phyloP scores from a whole-genome alignment of 2,329 filamentous ascomycete genomes.

The Penicillium sp. region DNA sequence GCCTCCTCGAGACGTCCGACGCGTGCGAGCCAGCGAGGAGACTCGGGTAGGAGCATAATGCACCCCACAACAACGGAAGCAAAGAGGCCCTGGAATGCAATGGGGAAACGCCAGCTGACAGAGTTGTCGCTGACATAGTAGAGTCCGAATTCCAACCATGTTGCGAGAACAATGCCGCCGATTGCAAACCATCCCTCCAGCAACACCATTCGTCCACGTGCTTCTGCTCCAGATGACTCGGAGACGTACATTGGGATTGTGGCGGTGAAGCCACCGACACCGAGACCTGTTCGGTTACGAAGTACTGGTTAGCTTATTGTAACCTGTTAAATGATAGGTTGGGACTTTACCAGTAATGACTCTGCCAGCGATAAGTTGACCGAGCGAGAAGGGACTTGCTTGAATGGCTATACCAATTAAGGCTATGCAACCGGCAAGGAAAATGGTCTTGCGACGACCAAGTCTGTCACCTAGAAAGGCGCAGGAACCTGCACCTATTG shows the following conservation, averaged over 20 bases:
- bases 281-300: constrained; percentile 14
- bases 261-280: constrained; percentile 27
- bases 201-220: constrained; percentile 22
- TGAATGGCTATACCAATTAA: constrained; percentile 19
- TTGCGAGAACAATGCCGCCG: constrained; percentile 27
- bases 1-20: constrained; percentile 51
- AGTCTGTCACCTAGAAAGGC: constrained; percentile 19
- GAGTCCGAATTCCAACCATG: constrained; percentile 44
- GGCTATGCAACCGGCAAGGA: constrained; percentile 18
- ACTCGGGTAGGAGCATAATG: constrained; percentile 48
- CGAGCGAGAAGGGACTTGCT: constrained; percentile 13
- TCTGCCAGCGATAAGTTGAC: constrained; percentile 11
- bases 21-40: constrained; percentile 54
- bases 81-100: constrained; percentile 38
- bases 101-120: constrained; percentile 33
- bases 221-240: constrained; percentile 18
- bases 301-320: not conserved
- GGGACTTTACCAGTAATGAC: constrained; percentile 16
- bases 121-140: constrained; percentile 37
- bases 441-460: constrained; percentile 21
- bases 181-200: constrained; percentile 22
- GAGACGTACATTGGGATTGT: constrained; percentile 29
- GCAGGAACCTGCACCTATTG: constrained; percentile 18
- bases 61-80: constrained; percentile 28
- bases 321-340: not conserved